Conservation (phyloP, 108 stramenopile species). For the Cyclotella cryptica region DNA sequence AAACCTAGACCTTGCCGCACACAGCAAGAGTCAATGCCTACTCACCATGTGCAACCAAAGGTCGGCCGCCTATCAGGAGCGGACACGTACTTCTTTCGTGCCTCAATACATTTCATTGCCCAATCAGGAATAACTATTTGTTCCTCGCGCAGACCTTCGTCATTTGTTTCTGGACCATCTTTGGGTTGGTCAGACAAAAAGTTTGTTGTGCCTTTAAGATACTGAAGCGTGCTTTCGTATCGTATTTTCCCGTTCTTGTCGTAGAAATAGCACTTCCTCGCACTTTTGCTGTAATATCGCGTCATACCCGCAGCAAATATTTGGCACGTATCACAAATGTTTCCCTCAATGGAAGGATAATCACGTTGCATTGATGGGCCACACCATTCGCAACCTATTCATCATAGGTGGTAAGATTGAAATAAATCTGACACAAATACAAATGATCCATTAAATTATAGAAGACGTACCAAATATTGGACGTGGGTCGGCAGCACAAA, state of each 20-base stretch:
- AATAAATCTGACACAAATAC: no score
- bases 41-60: conserved; percentile 1
- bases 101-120: background rate
- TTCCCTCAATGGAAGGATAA: background rate
- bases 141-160: background rate
- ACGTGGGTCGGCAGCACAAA: background rate
- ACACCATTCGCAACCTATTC: background rate
- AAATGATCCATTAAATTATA: background rate
- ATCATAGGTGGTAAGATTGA: no score
- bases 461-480: background rate
- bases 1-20: background rate
- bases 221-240: background rate
- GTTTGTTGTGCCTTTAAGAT: conserved; percentile 5
- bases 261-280: background rate
- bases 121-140: background rate
- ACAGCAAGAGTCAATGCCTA: background rate
- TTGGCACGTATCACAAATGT: background rate
- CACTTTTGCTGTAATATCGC: background rate
- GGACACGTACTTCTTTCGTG: background rate
- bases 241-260: conserved; percentile 2
- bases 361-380: background rate
- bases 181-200: background rate
- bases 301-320: background rate
- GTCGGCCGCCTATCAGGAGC: conserved; percentile 12
- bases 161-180: background rate